Conservation (phyloP, 2,329 filamentous ascomycete species). For the Talaromyces marneffei region DNA sequence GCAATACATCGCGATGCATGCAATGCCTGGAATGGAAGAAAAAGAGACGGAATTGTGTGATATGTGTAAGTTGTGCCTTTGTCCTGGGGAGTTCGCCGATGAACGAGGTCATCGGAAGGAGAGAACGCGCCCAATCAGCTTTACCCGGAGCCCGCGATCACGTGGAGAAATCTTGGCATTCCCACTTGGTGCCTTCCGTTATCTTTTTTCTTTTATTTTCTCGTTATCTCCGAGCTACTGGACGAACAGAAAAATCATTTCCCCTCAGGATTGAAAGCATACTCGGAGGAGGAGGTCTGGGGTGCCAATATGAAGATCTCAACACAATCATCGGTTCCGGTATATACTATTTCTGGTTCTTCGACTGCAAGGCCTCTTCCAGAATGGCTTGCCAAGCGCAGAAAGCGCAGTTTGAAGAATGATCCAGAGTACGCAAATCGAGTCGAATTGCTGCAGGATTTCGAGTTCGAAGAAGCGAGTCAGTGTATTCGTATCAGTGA, state of each 20-base stretch:
- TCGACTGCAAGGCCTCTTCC: constrained; percentile 81
- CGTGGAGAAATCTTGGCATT: constrained; percentile 15
- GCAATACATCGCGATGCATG: neutral
- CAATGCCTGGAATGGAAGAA: neutral
- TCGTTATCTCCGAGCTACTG: constrained; percentile 6
- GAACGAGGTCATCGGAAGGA: constrained; percentile 11
- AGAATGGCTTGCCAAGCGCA: constrained; percentile 86
- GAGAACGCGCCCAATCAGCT: constrained; percentile 14
- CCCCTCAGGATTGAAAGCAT: neutral
- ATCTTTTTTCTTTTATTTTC: constrained; percentile 22
- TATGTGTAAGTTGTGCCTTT: neutral
- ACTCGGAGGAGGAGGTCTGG: constrained; percentile 6
- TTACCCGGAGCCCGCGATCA: constrained; percentile 13
- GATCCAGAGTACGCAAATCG: constrained; percentile 90
- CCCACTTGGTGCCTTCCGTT: constrained; percentile 1
- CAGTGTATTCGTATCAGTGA: constrained; percentile 84
- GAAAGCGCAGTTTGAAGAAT: constrained; percentile 87
- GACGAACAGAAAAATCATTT: neutral
- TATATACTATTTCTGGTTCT: constrained; percentile 92
- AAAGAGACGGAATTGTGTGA: neutral
- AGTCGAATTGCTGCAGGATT: constrained; percentile 92
- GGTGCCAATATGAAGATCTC: constrained; percentile 42
- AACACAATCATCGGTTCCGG: constrained; percentile 72
- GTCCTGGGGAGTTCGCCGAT: neutral
- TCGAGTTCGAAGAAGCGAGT: constrained; percentile 95